Conservation (phyloP, 176 grass and related monocot species). For the Puccinellia tenuiflora region DNA sequence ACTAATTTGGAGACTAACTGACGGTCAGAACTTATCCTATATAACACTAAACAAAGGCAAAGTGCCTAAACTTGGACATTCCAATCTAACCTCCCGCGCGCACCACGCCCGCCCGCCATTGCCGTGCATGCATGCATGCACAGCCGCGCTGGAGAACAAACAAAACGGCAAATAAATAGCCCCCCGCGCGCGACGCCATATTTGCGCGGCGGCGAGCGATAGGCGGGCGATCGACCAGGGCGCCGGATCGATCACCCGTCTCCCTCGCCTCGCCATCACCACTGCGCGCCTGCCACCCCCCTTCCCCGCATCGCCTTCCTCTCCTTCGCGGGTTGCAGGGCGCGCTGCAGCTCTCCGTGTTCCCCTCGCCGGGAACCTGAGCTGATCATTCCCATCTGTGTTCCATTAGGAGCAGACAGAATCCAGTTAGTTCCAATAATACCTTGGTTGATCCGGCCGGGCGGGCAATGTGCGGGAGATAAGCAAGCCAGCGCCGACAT, state of each 20-base stretch:
- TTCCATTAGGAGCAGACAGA: too few relatives aligned
- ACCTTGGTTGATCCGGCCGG: not conserved
- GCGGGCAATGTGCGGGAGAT: not conserved
- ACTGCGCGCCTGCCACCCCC: not conserved
- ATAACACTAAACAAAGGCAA: too few relatives aligned
- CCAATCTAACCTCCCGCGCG: too few relatives aligned
- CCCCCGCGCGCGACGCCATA: not conserved
- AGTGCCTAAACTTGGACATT: too few relatives aligned
- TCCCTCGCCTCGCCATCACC: constrained; percentile 27
- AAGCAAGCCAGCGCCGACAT: not conserved
- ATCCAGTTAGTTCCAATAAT: not conserved
- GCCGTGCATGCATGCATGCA: not conserved
- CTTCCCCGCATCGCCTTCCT: not conserved
- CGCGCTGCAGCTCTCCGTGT: not conserved
- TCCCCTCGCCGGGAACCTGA: not conserved
- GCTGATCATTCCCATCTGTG: not conserved
- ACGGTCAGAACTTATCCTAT: too few relatives aligned
- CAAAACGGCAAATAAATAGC: not conserved
- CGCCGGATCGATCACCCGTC: constrained; percentile 31
- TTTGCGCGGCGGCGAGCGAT: constrained; percentile 28
- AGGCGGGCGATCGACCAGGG: constrained; percentile 20
- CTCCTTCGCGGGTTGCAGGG: constrained; percentile 14
- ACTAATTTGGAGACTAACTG: too few relatives aligned
- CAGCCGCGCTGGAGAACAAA: not conserved
- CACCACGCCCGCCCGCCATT: too few relatives aligned